phyloP scores from a whole-genome alignment of 257 asterid species.

The Forsythia suspensa region DNA sequence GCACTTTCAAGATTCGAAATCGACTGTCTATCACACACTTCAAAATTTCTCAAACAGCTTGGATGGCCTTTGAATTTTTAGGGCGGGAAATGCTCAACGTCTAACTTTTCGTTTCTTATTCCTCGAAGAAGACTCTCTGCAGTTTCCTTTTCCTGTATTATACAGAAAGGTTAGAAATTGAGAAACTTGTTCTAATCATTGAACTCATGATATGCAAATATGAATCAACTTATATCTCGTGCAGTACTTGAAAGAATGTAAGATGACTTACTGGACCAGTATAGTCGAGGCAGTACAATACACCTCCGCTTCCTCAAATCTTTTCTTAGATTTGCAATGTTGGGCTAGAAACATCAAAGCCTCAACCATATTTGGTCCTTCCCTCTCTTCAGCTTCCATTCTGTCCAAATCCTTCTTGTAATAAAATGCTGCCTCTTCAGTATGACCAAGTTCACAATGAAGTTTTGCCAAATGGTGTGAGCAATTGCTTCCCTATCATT shows the following conservation, averaged over 20 bases:
- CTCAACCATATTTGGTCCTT: conserved; percentile 91
- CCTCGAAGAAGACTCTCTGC: conserved; percentile 90
- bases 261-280: conserved; percentile 76
- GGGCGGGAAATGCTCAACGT: conserved; percentile 71
- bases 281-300: conserved; percentile 82
- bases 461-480: conserved; percentile 78
- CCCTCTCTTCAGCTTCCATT: conserved; percentile 91
- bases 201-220: neutral
- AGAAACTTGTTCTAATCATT: neutral
- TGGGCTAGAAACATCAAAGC: conserved; percentile 83
- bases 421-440: conserved; percentile 85
- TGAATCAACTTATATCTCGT: neutral
- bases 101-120: conserved; percentile 62
- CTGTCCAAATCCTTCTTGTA: conserved; percentile 88
- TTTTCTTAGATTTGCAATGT: conserved; percentile 60
- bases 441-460: conserved; percentile 60
- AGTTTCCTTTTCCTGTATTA: conserved; percentile 71
- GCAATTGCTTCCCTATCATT: conserved; percentile 91
- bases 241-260: neutral
- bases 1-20: neutral
- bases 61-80: conserved; percentile 22
- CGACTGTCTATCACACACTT: neutral
- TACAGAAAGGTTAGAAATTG: neutral
- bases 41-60: neutral
- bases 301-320: conserved; percentile 88